Conservation (phyloP, 2,329 filamentous ascomycete genomes). For the Alternaria postmessia region DNA sequence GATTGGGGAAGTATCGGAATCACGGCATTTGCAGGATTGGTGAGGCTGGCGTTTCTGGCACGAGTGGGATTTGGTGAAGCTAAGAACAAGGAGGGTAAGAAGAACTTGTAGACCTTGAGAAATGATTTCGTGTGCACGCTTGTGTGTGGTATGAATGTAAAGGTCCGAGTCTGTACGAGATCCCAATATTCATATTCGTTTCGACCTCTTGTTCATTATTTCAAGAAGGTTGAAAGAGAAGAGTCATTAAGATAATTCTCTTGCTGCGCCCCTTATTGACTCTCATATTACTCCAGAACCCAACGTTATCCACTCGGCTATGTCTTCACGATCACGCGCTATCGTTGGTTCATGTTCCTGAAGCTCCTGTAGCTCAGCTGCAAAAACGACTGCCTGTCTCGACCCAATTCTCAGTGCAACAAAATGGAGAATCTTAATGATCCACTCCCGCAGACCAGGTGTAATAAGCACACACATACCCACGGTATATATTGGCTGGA, state of each 20-base stretch:
- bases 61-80: conserved; percentile 22
- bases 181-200: background rate
- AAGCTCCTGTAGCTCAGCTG: conserved; percentile 30
- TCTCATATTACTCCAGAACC: conserved; percentile 2
- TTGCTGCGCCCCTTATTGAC: background rate
- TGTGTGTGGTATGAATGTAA: background rate
- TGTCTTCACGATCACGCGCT: background rate
- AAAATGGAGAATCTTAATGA: conserved; percentile 32
- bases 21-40: conserved; percentile 34
- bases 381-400: conserved; percentile 36
- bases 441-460: conserved; percentile 30
- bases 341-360: conserved; percentile 1
- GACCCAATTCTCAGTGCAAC: conserved; percentile 36
- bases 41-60: conserved; percentile 30
- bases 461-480: conserved; percentile 24
- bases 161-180: background rate
- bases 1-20: conserved; percentile 46
- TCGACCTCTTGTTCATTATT: background rate
- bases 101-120: conserved; percentile 1
- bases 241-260: background rate
- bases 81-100: conserved; percentile 8
- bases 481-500: conserved; percentile 37
- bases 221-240: background rate
- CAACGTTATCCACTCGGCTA: conserved; percentile 1
- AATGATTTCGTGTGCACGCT: background rate